Evolutionary conservation across 352 stramenopile genomes (phyloP).

Genomic region (Globisporangium solare): DNA sequence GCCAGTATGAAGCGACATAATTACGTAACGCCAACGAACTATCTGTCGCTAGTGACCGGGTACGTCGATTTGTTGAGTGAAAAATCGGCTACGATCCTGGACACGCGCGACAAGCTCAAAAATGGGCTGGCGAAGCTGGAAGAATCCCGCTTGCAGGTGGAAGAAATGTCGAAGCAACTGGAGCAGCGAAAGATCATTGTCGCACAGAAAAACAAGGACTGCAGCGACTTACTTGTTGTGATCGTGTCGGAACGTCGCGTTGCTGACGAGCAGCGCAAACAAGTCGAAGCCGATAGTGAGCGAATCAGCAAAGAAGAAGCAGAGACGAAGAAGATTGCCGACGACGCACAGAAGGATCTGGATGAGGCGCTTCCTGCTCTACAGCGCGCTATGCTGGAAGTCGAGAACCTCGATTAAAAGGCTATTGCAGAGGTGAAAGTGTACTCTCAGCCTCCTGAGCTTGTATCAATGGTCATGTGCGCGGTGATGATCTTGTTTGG

Average conservation of each 20-base stretch:
- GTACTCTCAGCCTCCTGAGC: constrained; percentile 90
- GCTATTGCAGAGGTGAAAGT: constrained; percentile 94
- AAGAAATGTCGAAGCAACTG: constrained; percentile 84
- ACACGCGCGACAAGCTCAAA: constrained; percentile 78
- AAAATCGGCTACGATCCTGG: constrained; percentile 66
- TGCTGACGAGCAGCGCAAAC: constrained; percentile 91
- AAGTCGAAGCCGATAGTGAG: constrained; percentile 92
- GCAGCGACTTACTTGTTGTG: constrained; percentile 92
- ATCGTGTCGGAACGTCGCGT: constrained; percentile 93
- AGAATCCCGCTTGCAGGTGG: constrained; percentile 75
- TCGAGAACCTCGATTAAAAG: constrained; percentile 95
- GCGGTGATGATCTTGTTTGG: constrained; percentile 97
- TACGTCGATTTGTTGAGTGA: constrained; percentile 83
- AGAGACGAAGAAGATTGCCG: constrained; percentile 93
- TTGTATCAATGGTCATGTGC: constrained; percentile 92
- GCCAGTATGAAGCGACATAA: constrained; percentile 91
- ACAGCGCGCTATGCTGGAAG: constrained; percentile 90
- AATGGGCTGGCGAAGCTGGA: constrained; percentile 82
- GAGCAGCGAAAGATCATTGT: constrained; percentile 89
- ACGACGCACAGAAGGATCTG: constrained; percentile 94
- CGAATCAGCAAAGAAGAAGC: constrained; percentile 88
- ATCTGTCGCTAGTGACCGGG: constrained; percentile 89
- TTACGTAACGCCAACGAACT: constrained; percentile 94
- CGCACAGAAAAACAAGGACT: constrained; percentile 92
- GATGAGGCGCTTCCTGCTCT: constrained; percentile 92